Base-by-base conservation (phyloP, 305 asterid genomes). In the Solanum hybrid region DNA sequence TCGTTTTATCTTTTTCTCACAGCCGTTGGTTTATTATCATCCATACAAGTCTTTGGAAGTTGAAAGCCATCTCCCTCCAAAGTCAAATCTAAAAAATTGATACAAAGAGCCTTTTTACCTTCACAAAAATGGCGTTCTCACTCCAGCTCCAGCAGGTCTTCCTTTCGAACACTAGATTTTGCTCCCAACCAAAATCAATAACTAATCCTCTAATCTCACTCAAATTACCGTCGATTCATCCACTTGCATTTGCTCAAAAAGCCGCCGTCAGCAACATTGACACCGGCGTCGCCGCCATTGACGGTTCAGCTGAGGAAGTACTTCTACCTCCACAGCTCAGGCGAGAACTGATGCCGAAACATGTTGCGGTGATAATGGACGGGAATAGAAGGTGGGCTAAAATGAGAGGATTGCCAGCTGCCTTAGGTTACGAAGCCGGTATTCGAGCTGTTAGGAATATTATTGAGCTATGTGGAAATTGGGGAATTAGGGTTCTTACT, bases 381-480 rank as follows among this genome's bases (percentile, higher is more conserved):
- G 97, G 96, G 77, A 93, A 95, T 90, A 91, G 95, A 87, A 91
- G 95, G 92, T 94, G 96, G 96, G 95, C 96, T 89, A 89, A 93
- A 34, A 89, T 79, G 93, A 93, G 88, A 81, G 92, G 94, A 1
- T 86, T 92, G 79, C 93, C 95, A 0, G 34, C 40, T 34, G 92
- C 78, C 28, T 86, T 88, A 42, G 95, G 96, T 26, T 91, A 93
- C n/a, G 94, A 93, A 88, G 95, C 94, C 0, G 96, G 96, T 7
- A 40, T 89, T 37, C 91, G 92, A 89, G 91, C 95, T 22, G 71
- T 94, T 61, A 91, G 90, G 90, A 86, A 86, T 67, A 3, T 84
- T 8, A 90, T 92, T 22, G 94, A 90, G 71, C 93, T 95, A 29
- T 95, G 92, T 83, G 88, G 92, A 86, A 33, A 91, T 5, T 92